These are phyloP conservation scores for Phytophthora hibernalis DNA, from an alignment of 352 stramenopile genomes.

Conservation along the genomic window DNA sequence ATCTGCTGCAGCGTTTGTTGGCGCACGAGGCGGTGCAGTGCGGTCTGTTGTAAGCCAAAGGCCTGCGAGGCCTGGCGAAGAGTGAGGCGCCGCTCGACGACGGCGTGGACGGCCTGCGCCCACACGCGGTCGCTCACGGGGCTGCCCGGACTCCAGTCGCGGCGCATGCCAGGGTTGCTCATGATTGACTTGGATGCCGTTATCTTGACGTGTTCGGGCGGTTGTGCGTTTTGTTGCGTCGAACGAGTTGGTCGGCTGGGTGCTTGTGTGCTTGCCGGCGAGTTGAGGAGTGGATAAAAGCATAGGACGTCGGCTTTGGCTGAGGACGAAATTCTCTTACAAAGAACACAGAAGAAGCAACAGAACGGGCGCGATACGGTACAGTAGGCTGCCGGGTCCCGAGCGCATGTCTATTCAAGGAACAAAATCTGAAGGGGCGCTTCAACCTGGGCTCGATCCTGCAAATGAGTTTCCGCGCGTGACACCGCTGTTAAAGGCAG, in stretches of 20 bases:
- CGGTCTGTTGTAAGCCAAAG: constrained; percentile 73
- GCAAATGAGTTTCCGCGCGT: no score
- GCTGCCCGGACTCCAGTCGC: constrained; percentile 14
- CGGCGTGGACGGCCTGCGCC: constrained; percentile 71
- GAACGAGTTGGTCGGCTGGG: not conserved
- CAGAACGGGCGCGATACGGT: not conserved
- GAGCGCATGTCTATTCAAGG: no score
- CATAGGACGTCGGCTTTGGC: not conserved
- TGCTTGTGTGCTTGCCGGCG: constrained; percentile 8
- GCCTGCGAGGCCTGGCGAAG: constrained; percentile 62
- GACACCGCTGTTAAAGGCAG: no score
- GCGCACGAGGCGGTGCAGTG: constrained; percentile 68
- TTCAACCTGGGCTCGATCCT: no score
- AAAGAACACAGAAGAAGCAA: constrained; percentile 19
- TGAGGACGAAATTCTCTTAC: not conserved
- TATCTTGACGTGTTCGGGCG: not conserved
- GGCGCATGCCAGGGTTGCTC: constrained; percentile 8
- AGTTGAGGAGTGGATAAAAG: constrained; percentile 16
- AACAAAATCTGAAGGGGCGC: no score
- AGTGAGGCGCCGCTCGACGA: constrained; percentile 70
- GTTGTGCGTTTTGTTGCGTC: constrained; percentile 8
- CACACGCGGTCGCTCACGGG: constrained; percentile 56
- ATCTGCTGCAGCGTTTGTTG: constrained; percentile 29
- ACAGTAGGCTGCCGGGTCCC: not conserved
- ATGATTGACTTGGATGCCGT: not conserved